phyloP scores from a whole-genome alignment of 2,329 filamentous ascomycete genomes.

The Myriangium duriaei region DNA sequence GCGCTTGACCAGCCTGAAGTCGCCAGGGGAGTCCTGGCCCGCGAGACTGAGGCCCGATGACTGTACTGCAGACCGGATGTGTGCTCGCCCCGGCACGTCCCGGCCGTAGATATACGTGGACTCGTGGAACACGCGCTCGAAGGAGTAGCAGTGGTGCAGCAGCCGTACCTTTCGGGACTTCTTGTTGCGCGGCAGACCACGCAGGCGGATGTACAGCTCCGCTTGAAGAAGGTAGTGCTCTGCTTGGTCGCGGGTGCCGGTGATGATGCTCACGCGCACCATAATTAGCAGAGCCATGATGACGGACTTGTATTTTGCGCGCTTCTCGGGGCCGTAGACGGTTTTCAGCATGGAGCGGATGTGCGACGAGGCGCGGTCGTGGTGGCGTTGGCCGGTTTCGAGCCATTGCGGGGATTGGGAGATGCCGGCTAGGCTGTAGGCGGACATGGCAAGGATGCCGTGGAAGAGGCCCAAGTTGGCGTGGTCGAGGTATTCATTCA shows the following conservation, averaged over 20 bases:
- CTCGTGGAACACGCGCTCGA: conserved; percentile 1
- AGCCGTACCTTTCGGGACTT: conserved; percentile 2
- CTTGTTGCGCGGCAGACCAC: background rate
- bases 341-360: background rate
- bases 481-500: background rate
- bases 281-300: conserved; percentile 2
- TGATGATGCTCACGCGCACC: background rate
- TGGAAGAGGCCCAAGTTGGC: conserved; percentile 23
- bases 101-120: background rate
- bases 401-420: conserved; percentile 21
- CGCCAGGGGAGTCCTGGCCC: background rate
- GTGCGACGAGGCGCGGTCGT: conserved; percentile 18
- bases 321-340: background rate
- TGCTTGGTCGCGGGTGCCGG: conserved; percentile 2
- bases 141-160: conserved; percentile 2
- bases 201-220: conserved; percentile 1
- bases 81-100: background rate
- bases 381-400: conserved; percentile 19
- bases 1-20: background rate
- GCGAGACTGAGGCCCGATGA: background rate
- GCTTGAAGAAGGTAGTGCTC: background rate
- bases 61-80: background rate
- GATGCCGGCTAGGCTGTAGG: conserved; percentile 24
- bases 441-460: conserved; percentile 29
- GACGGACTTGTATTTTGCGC: background rate